Conservation (phyloP, 768 basidiomycete species). For the Lactarius sanguifluus region DNA sequence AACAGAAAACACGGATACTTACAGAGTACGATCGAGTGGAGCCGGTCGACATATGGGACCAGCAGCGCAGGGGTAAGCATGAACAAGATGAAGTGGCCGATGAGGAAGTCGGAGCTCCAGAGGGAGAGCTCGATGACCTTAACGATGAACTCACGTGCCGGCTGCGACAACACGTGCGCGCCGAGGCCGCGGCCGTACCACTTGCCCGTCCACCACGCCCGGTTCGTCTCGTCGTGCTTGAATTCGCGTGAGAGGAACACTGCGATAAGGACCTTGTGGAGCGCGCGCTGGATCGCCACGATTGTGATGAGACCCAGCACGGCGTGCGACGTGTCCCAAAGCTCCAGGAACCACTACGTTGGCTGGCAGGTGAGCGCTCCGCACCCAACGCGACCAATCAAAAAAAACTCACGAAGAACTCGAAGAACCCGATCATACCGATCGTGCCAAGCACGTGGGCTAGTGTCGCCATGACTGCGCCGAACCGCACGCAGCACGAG, state of each 20-base stretch:
- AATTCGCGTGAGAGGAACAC: constrained; percentile 95
- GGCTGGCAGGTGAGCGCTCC: too few relatives aligned
- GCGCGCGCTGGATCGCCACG: constrained; percentile 85
- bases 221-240: constrained; percentile 98
- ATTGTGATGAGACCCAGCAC: constrained; percentile 90
- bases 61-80: constrained; percentile 82
- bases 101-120: constrained; percentile 93
- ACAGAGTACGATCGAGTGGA: constrained; percentile 96
- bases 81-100: constrained; percentile 81
- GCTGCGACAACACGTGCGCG: constrained; percentile 89
- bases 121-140: constrained; percentile 98
- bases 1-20: constrained; percentile 39
- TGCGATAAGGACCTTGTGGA: constrained; percentile 93
- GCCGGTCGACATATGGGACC: constrained; percentile 82
- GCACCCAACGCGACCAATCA: not conserved
- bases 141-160: constrained; percentile 95
- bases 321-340: constrained; percentile 96
- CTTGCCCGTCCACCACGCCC: constrained; percentile 98
- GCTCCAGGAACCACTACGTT: constrained; percentile 88
- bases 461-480: constrained; percentile 87
- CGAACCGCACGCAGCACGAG: constrained; percentile 82
- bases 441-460: constrained; percentile 81
- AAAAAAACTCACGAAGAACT: constrained; percentile 74
- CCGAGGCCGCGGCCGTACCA: constrained; percentile 97
- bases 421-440: constrained; percentile 93